Evolutionary conservation across 306 rosid species (phyloP).

Genomic region (Acacia acuminata): DNA sequence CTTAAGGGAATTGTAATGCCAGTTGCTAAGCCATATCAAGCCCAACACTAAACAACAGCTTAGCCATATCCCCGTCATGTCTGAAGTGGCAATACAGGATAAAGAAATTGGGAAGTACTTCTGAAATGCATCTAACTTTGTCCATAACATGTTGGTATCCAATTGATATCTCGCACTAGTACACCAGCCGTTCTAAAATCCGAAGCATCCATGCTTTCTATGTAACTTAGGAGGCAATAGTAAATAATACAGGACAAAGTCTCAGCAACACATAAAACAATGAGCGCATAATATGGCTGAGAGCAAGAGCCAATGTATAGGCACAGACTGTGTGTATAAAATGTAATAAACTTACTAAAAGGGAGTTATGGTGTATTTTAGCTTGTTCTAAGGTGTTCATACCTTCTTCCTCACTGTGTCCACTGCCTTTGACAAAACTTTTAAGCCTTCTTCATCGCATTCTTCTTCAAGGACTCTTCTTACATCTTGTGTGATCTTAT

Average conservation of each 20-base stretch:
- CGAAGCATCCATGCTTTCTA: background rate
- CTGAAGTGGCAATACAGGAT: background rate
- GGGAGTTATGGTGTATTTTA: background rate
- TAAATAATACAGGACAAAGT: background rate
- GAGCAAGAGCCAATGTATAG: background rate
- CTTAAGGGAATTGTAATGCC: background rate
- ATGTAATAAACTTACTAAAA: background rate
- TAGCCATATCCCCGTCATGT: background rate
- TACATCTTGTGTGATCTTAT: slow-evolving; percentile 78
- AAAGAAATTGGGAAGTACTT: background rate
- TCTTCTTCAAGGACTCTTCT: slow-evolving; percentile 78
- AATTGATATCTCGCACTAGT: background rate
- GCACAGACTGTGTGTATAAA: background rate
- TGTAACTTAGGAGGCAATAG: background rate
- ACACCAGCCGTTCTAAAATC: background rate
- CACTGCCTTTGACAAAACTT: slow-evolving; percentile 76
- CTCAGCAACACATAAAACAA: background rate
- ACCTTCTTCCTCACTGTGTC: slow-evolving; percentile 95
- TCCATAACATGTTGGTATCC: background rate
- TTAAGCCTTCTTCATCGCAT: slow-evolving; percentile 87
- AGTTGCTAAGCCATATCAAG: background rate
- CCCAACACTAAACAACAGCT: background rate
- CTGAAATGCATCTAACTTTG: background rate
- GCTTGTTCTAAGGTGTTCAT: slow-evolving; percentile 14
- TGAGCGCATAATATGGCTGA: background rate